A percentile compares a stretch with the other conserved stretches of the same genome.
Evolutionary conservation across 2,329 filamentous ascomycete genomes (phyloP).

Genomic region (Fusarium scirpi): DNA sequence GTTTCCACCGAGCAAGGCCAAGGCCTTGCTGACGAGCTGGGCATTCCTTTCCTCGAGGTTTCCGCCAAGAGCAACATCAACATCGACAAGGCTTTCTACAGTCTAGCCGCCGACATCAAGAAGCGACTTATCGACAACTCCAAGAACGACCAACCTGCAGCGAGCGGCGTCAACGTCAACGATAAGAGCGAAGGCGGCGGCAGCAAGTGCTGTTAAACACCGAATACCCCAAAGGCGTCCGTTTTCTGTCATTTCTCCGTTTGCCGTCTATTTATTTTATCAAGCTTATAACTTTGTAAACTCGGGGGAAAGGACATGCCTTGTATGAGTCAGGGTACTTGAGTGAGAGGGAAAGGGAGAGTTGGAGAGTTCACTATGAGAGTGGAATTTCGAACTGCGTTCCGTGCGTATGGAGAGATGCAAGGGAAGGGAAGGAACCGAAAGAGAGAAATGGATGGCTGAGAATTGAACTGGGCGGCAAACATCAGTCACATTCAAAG

Average conservation of each 20-base stretch:
- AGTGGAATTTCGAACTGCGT: constrained; percentile 21
- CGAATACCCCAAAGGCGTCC: constrained; percentile 26
- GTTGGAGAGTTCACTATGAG: constrained; percentile 33
- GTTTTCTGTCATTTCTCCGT: constrained; percentile 41
- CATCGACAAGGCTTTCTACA: constrained; percentile 98
- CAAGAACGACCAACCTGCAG: constrained; percentile 75
- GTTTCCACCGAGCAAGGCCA: constrained; percentile 95
- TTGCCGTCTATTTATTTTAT: constrained; percentile 43
- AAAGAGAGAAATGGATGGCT: constrained; percentile 35
- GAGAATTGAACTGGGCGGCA: constrained; percentile 35
- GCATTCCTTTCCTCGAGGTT: constrained; percentile 98
- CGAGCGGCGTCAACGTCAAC: constrained; percentile 75
- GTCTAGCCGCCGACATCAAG: constrained; percentile 95
- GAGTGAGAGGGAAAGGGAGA: constrained; percentile 22
- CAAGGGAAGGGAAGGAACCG: constrained; percentile 20
- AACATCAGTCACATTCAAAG: constrained; percentile 38
- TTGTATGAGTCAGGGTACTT: constrained; percentile 33
- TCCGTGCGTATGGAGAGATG: constrained; percentile 4
- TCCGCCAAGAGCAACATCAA: constrained; percentile 99
- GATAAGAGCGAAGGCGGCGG: constrained; percentile 68
- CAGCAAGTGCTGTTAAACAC: constrained; percentile 80
- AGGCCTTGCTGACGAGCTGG: constrained; percentile 91
- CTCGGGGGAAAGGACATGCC: constrained; percentile 23
- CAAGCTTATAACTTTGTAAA: constrained; percentile 45
- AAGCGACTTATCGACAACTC: constrained; percentile 94